phyloP scores from a whole-genome alignment of 2,329 filamentous ascomycete species.

The Nannizziopsis barbatae region DNA sequence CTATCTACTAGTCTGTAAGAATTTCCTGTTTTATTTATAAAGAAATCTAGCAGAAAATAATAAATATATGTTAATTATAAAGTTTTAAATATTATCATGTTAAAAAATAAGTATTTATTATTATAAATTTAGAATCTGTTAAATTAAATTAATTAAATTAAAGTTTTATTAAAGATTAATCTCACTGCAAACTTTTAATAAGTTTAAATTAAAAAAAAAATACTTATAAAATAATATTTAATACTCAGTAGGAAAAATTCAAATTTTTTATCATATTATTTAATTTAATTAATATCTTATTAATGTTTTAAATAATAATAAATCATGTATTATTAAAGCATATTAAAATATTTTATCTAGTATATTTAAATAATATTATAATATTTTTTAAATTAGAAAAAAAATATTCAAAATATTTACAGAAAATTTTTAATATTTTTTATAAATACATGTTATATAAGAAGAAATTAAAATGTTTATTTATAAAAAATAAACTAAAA shows the following conservation, averaged over 20 bases:
- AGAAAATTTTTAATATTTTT: not conserved
- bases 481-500: not conserved
- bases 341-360: no score
- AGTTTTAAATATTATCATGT: no score
- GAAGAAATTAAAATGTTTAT: not conserved
- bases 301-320: no score
- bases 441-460: not conserved
- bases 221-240: not conserved
- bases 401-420: not conserved
- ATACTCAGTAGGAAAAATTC: not conserved
- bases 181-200: not conserved
- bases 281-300: slow-evolving; percentile 2
- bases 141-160: not conserved
- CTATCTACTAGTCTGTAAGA: not conserved
- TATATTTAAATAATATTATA: no score
- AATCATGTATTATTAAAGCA: no score
- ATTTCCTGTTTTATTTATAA: no score
- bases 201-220: not conserved
- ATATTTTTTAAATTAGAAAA: not conserved
- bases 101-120: no score
- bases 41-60: no score
- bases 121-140: not conserved
- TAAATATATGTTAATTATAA: no score
- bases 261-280: not conserved
- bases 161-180: slow-evolving; percentile 3